Percentiles rank a stretch among this genome's conserved stretches.
These are phyloP conservation scores for Puccinia coronata DNA, from an alignment of 1,284 basidiomycete genomes.

Conservation along the genomic window DNA sequence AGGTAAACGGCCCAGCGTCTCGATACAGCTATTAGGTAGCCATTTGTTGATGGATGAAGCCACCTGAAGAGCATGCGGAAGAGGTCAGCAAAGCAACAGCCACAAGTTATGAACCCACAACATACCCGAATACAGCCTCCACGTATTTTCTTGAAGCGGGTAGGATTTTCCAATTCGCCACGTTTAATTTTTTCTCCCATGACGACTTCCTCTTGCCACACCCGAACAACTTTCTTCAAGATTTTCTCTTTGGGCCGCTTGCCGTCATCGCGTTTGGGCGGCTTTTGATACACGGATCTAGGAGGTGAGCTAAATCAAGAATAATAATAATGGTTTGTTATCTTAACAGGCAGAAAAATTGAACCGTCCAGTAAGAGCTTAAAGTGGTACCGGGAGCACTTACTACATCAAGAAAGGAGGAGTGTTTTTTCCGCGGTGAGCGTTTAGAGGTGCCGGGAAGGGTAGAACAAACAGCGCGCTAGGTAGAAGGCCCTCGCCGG, in stretches of 20 bases:
- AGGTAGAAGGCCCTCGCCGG: neutral
- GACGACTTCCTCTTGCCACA: constrained; percentile 41
- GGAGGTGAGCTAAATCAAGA: constrained; percentile 45
- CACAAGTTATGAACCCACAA: neutral
- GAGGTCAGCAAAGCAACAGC: neutral
- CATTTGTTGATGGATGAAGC: constrained; percentile 29
- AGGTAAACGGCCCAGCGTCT: constrained; percentile 39
- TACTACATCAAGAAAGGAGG: constrained; percentile 46
- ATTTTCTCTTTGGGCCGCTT: constrained; percentile 39
- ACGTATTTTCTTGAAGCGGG: constrained; percentile 22
- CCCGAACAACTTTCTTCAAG: constrained; percentile 28
- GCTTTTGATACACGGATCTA: constrained; percentile 21
- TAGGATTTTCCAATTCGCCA: constrained; percentile 23
- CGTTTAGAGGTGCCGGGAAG: constrained; percentile 41
- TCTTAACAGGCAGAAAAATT: too few relatives aligned
- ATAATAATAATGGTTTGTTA: too few relatives aligned
- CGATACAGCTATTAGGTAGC: constrained; percentile 44
- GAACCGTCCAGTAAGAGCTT: too few relatives aligned
- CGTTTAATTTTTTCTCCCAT: constrained; percentile 44
- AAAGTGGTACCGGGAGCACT: too few relatives aligned
- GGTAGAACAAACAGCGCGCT: constrained; percentile 39
- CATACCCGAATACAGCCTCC: constrained; percentile 36
- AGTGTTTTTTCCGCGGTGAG: constrained; percentile 25
- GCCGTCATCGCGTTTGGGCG: constrained; percentile 24
- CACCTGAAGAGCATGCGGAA: neutral